Evolutionary conservation across 768 basidiomycete species (phyloP).

Genomic region (Russula earlei): DNA sequence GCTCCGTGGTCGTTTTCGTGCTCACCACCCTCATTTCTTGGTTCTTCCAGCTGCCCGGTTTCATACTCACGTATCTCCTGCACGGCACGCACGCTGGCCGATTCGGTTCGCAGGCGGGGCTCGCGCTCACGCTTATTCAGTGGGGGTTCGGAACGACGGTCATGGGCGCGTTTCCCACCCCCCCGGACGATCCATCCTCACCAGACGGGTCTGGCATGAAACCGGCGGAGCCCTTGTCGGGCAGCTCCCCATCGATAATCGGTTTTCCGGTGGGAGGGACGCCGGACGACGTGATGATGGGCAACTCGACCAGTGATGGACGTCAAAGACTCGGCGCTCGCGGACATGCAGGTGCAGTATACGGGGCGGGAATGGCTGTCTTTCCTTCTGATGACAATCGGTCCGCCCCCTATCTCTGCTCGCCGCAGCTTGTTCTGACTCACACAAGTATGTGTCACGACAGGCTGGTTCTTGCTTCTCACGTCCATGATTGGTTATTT

Average conservation of each 20-base stretch:
- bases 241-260: background rate
- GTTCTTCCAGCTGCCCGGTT: constrained; percentile 96
- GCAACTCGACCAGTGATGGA: constrained; percentile 18
- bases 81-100: constrained; percentile 89
- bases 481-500: constrained; percentile 75
- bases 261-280: constrained; percentile 8
- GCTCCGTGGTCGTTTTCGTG: constrained; percentile 62
- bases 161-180: constrained; percentile 23
- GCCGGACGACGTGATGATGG: background rate
- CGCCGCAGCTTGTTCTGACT: background rate
- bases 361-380: constrained; percentile 80
- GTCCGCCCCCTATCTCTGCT: constrained; percentile 28
- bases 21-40: constrained; percentile 79
- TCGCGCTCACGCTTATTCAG: constrained; percentile 93
- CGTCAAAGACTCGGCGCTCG: background rate
- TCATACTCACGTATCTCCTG: constrained; percentile 86
- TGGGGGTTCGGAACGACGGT: constrained; percentile 68
- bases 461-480: constrained; percentile 87
- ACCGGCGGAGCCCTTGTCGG: background rate
- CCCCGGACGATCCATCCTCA: constrained; percentile 3
- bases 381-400: constrained; percentile 85
- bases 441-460: background rate
- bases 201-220: background rate
- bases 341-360: constrained; percentile 19
- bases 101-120: constrained; percentile 85